Percentiles rank a stretch among this genome's conserved stretches.
Conservation (phyloP, 805 yeast genomes). For the Candida vaughaniae region DNA sequence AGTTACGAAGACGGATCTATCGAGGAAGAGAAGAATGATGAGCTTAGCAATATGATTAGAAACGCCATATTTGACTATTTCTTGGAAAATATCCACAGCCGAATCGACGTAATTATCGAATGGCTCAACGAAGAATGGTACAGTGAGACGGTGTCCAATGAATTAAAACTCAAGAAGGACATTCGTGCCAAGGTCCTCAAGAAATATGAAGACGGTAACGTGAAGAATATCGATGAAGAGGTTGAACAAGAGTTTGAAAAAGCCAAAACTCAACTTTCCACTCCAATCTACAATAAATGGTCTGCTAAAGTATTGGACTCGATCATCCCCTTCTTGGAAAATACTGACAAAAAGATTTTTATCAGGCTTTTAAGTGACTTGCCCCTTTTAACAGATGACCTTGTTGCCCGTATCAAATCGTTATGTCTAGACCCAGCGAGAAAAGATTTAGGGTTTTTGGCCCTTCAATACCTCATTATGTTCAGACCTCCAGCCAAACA, state of each 20-base stretch:
- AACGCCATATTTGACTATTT: constrained; percentile 71
- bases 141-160: constrained; percentile 48
- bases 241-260: constrained; percentile 18
- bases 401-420: constrained; percentile 66
- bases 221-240: constrained; percentile 18
- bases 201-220: constrained; percentile 19
- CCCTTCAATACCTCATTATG: constrained; percentile 81
- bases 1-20: constrained; percentile 14
- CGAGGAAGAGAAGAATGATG: constrained; percentile 29
- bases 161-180: constrained; percentile 23
- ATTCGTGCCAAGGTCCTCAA: constrained; percentile 18
- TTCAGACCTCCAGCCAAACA: constrained; percentile 82
- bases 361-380: constrained; percentile 83
- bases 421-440: constrained; percentile 86
- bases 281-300: constrained; percentile 65
- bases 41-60: constrained; percentile 61
- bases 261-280: constrained; percentile 18
- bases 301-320: constrained; percentile 71
- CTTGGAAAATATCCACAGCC: constrained; percentile 64
- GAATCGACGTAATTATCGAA: constrained; percentile 75
- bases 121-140: constrained; percentile 98
- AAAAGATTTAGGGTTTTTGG: constrained; percentile 73
- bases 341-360: constrained; percentile 74
- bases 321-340: constrained; percentile 80
- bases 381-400: constrained; percentile 65